Conservation (phyloP, 225 moss, liverwort and hornwort genomes). For the Bryum argenteum region DNA sequence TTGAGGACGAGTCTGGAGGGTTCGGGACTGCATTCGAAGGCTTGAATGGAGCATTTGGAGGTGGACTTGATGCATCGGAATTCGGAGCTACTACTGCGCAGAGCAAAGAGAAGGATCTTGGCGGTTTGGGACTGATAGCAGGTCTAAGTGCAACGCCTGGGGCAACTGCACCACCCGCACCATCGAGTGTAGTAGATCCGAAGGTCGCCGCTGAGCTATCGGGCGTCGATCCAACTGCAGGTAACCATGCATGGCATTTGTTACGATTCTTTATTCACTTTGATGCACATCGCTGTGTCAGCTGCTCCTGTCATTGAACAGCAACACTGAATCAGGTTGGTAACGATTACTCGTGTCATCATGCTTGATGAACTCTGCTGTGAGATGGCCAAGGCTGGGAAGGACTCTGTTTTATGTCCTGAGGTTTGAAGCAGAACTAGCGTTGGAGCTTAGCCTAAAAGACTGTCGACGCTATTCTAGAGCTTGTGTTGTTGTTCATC, state of each 20-base stretch:
- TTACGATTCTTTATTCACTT: not conserved
- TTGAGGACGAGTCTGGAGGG: slow-evolving; percentile 95
- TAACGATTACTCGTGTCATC: not conserved
- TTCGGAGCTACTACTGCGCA: slow-evolving; percentile 81
- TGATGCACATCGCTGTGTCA: not conserved
- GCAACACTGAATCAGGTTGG: not conserved
- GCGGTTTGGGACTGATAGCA: slow-evolving; percentile 85
- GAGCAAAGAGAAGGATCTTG: slow-evolving; percentile 72
- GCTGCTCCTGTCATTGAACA: not conserved
- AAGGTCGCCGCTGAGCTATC: slow-evolving; percentile 56
- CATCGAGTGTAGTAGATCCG: slow-evolving; percentile 36
- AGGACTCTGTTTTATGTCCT: slow-evolving; percentile 7
- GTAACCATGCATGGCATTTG: slow-evolving; percentile 34
- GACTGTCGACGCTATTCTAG: slow-evolving; percentile 1
- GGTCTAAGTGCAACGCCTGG: slow-evolving; percentile 54
- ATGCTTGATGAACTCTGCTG: too few species aligned
- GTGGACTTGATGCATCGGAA: slow-evolving; percentile 93
- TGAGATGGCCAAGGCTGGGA: not conserved
- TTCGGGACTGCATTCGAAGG: slow-evolving; percentile 99
- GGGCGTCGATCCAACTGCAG: slow-evolving; percentile 60
- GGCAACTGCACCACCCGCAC: slow-evolving; percentile 33
- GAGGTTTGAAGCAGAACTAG: slow-evolving; percentile 8
- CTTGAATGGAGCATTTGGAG: slow-evolving; percentile 96
- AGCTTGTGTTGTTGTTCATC: not conserved
- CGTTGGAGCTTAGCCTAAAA: slow-evolving; percentile 14